Conservation (phyloP, 2,329 filamentous ascomycete genomes). For the Colletotrichum incanum region DNA sequence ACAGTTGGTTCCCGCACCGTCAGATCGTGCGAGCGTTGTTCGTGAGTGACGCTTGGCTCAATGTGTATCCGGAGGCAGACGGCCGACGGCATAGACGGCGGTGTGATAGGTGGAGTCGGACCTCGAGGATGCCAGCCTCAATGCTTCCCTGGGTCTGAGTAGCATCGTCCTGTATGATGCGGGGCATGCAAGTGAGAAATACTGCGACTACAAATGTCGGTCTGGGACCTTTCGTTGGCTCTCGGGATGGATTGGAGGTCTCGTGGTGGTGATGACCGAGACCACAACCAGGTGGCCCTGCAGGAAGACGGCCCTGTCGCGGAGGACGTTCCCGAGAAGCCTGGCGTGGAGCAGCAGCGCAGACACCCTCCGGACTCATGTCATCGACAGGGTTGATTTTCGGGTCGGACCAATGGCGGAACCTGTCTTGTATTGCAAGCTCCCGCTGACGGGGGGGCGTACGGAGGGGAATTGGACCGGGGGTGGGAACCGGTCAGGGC, state of each 20-base stretch:
- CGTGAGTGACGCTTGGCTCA: slow-evolving; percentile 34
- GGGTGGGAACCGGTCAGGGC: background rate
- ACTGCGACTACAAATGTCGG: background rate
- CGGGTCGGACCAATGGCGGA: slow-evolving; percentile 22
- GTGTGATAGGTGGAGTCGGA: slow-evolving; percentile 38
- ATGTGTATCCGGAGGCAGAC: slow-evolving; percentile 39
- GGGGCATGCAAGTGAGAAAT: slow-evolving; percentile 20
- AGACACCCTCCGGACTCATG: slow-evolving; percentile 8
- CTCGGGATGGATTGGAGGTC: background rate
- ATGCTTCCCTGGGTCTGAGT: background rate
- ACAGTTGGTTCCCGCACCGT: slow-evolving; percentile 26
- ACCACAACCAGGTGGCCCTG: slow-evolving; percentile 2
- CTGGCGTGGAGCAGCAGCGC: slow-evolving; percentile 15
- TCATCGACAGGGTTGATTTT: slow-evolving; percentile 3
- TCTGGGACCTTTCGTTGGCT: background rate
- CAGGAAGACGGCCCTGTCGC: slow-evolving; percentile 12
- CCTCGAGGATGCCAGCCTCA: background rate
- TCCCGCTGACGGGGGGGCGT: slow-evolving; percentile 1
- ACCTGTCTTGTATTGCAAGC: slow-evolving; percentile 11
- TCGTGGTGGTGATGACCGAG: background rate
- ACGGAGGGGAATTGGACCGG: background rate
- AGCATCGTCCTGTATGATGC: slow-evolving; percentile 15
- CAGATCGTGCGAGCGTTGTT: slow-evolving; percentile 26
- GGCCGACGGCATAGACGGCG: slow-evolving; percentile 36
- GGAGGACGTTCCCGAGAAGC: slow-evolving; percentile 37